Evolutionary conservation across 345 rosid genomes (phyloP), one percentile per base, ranked within the genome.

Genomic region (Brassica rapa): DNA sequence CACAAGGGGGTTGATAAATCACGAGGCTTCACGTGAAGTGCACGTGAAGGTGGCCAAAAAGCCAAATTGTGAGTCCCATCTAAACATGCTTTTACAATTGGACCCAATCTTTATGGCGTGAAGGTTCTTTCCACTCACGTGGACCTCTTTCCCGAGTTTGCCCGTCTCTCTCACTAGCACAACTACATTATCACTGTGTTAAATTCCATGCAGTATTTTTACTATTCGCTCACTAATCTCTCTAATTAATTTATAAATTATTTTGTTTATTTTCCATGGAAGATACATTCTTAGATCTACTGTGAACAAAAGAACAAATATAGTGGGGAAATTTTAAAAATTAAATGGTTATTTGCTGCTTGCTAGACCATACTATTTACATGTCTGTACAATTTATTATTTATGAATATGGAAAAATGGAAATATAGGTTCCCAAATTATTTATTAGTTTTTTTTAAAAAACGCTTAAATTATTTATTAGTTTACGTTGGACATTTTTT

Each of bases 21-120:
- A 80, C 79, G 82, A 19, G 75, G 75, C 27, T 37, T 62, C 82
- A 74, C 79, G 75, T 79, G 78, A 79, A 79, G 64, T 23, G 82
- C 82, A 79, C 78, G 82, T 79, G 82, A 61, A 79, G 8, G 1
- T 10, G 32, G 73, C 81, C 66, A 15, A 71, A 66, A 66, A 78
- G 53, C 11, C 14, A 30, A 49, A 1, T 59, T 5, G 24, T 73
- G 32, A 73, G 64, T 4, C 77, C 77, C 41, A 60, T n/a, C 33
- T 41, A 4, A 8, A 32, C 56, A 74, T 14, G 71, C 55, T 49
- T 49, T 49, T 49, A 2, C 56, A 5, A n/a, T 57, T 11, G 70
- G 51, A 29, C 39, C 80, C 75, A 68, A 37, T 70, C 80, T 62
- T 35, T 15, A 23, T 77, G 35, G 67, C 80, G 80, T 77, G 75